Base-by-base conservation (phyloP, 2,329 filamentous ascomycete genomes). In the Scedosporium boydii region DNA sequence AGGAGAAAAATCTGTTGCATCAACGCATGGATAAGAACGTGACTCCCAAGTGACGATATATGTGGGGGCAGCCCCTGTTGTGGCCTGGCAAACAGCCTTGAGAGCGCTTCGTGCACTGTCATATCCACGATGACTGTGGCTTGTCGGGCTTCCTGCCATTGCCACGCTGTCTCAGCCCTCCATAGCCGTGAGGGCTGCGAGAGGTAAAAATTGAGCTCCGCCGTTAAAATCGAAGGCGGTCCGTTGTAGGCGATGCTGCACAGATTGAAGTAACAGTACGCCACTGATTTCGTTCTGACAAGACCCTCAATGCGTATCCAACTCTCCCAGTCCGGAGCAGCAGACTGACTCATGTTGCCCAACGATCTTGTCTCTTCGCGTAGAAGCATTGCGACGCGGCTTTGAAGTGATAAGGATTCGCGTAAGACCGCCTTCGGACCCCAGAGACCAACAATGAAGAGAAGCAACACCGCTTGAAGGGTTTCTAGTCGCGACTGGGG, bases 1-100 rank as follows among this genome's bases (percentile, higher is more conserved):
- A 89, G 72, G 44, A 90, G 77, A 70, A 87, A 90, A 16, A 91
- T 86, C 65, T 90, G 87, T 67, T 91, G 88, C 10, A 90, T 81
- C 26, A 91, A 71, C 3, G 87, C 87, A 68, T 90, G 87, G 3
- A 91, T 87, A 41, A 91, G 76, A 6, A 89, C 82, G 66, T 91
- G 90, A 67, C 88, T 88, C 0, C 87, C 88, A 6, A 89, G 73
- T 0, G 85, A 84, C 0, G 83, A 84, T 62, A 84, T 76, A 55
- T 80, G 78, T 0, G 77, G 72, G 1, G 79, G 78, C 0, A 81
- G 75, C 0, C 75, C 76, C 64, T 82, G 78, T 1, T 76, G 74
- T 3, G 77, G 74, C 42, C 84, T 79, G 27, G 81, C 77, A 42
- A 87, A 77, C 0, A 87, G 73, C 48, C 80, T 75, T 4, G 78